Percentiles rank a stretch among this genome's conserved stretches.
These are phyloP conservation scores for Suillus tomentosus DNA, from an alignment of 768 basidiomycete species.

Conservation along the genomic window DNA sequence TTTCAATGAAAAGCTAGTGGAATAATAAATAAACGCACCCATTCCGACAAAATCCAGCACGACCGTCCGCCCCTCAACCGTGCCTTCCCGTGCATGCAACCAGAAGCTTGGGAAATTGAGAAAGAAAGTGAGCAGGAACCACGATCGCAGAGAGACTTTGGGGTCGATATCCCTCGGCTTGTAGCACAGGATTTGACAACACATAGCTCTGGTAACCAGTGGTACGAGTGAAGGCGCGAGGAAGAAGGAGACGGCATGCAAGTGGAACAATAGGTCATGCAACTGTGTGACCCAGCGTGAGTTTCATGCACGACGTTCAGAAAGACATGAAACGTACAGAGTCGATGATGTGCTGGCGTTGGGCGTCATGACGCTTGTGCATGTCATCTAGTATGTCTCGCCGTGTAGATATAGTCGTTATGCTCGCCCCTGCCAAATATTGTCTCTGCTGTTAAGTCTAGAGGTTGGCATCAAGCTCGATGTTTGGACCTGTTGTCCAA, in stretches of 20 bases:
- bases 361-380: slow-evolving; percentile 63
- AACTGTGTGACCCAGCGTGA: slow-evolving; percentile 44
- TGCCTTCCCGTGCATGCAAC: slow-evolving; percentile 55
- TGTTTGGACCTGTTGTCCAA: slow-evolving; percentile 34
- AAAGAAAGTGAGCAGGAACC: slow-evolving; percentile 57
- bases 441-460: background rate
- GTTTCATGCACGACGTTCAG: slow-evolving; percentile 15
- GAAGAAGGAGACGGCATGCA: slow-evolving; percentile 77
- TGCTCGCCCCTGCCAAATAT: background rate
- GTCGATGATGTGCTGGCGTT: slow-evolving; percentile 69
- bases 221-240: slow-evolving; percentile 62
- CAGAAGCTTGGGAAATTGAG: slow-evolving; percentile 64
- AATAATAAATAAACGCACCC: slow-evolving; percentile 40
- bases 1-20: slow-evolving; percentile 2
- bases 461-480: slow-evolving; percentile 9
- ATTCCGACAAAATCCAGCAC: slow-evolving; percentile 80
- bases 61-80: slow-evolving; percentile 59
- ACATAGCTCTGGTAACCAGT: slow-evolving; percentile 46
- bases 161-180: slow-evolving; percentile 69
- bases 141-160: slow-evolving; percentile 66
- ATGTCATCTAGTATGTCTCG: slow-evolving; percentile 44
- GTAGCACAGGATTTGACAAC: slow-evolving; percentile 62
- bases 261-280: slow-evolving; percentile 69
- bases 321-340: slow-evolving; percentile 47
- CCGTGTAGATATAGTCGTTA: slow-evolving; percentile 1